Evolutionary conservation across 192 early-diverging fungal genomes (phyloP).

Genomic region (Lobosporangium transversale): DNA sequence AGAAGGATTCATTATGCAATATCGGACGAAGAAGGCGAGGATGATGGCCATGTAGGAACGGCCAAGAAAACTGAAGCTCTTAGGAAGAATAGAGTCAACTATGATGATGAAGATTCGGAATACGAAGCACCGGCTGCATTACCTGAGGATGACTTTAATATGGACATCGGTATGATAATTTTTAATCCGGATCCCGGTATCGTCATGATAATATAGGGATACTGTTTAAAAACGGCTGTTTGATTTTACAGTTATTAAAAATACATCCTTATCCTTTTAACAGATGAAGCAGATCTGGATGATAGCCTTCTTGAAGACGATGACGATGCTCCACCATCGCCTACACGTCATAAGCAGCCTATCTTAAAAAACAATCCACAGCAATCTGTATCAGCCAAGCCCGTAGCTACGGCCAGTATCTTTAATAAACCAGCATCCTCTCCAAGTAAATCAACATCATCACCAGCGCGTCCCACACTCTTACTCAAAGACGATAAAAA

Average conservation of each 20-base stretch:
- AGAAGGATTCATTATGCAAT: slow-evolving; percentile 34
- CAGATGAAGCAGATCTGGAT: slow-evolving; percentile 18
- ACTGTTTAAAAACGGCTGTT: no score
- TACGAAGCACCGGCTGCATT: slow-evolving; percentile 34
- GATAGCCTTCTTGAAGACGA: slow-evolving; percentile 12
- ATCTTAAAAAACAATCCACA: neutral
- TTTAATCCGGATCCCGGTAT: neutral
- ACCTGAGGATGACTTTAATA: slow-evolving; percentile 44
- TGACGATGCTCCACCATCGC: slow-evolving; percentile 24
- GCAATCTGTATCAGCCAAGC: neutral
- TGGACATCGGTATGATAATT: slow-evolving; percentile 36
- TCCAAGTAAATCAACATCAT: slow-evolving; percentile 1
- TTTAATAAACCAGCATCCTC: slow-evolving; percentile 18
- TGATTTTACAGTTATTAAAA: no score
- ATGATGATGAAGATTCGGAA: slow-evolving; percentile 39
- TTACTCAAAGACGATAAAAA: slow-evolving; percentile 49
- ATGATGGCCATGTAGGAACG: slow-evolving; percentile 7
- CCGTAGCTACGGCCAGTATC: slow-evolving; percentile 3
- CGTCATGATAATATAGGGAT: neutral
- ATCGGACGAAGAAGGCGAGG: slow-evolving; percentile 34
- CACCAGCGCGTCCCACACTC: slow-evolving; percentile 1
- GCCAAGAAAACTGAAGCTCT: neutral
- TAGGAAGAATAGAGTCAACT: slow-evolving; percentile 7
- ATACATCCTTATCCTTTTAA: neutral
- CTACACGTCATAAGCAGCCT: neutral